Evolutionary conservation across 176 grass and related monocot species (phyloP).

Genomic region (Secale cereale): DNA sequence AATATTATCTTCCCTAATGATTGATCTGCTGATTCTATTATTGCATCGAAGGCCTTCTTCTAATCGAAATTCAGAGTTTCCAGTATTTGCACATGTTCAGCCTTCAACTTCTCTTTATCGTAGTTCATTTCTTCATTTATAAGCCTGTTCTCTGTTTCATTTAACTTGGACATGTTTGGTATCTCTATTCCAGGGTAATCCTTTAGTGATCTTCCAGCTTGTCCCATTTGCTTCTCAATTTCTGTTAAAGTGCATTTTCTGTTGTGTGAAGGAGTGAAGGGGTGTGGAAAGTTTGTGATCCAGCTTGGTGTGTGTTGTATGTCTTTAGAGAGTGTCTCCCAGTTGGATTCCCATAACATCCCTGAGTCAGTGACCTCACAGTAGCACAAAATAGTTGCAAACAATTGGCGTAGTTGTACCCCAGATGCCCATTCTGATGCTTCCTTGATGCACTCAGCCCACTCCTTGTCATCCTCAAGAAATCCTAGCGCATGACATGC

Average conservation of each 20-base stretch:
- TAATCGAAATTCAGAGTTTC: not conserved
- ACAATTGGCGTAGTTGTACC: slow-evolving; percentile 5
- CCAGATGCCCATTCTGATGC: slow-evolving; percentile 1
- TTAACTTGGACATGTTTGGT: not conserved
- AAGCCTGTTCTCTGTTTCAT: not conserved
- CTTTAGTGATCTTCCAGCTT: not conserved
- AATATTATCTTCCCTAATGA: not conserved
- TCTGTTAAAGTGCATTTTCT: not conserved
- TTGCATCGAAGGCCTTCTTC: not conserved
- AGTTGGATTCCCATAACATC: slow-evolving; percentile 8
- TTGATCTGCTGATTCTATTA: slow-evolving; percentile 2
- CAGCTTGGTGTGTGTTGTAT: not conserved
- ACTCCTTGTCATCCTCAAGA: slow-evolving; percentile 16
- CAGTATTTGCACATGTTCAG: not conserved
- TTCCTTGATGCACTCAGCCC: slow-evolving; percentile 24
- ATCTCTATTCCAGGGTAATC: not conserved
- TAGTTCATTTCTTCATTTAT: slow-evolving; percentile 1
- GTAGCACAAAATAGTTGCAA: slow-evolving; percentile 14
- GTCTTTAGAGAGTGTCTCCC: not conserved
- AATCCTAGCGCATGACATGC: slow-evolving; percentile 31
- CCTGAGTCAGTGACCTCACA: slow-evolving; percentile 1
- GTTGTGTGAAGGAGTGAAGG: not conserved
- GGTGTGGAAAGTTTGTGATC: not conserved
- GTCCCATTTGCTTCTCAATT: slow-evolving; percentile 1
- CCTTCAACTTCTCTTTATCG: not conserved